phyloP scores from a whole-genome alignment of 257 asterid genomes.

The Solanum virginianum region DNA sequence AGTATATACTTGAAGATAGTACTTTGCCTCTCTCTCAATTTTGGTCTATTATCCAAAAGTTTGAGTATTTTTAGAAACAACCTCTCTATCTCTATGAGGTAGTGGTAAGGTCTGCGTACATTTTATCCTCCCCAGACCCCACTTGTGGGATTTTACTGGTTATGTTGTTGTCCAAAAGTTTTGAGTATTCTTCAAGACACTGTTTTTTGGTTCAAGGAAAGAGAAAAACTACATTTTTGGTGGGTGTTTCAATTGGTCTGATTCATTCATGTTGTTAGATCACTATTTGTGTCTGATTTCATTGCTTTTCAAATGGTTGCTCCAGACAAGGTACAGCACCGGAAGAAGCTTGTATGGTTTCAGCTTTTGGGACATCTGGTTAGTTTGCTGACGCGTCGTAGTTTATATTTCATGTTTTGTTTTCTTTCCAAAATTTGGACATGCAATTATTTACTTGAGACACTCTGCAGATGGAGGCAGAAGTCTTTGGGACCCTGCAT shows the following conservation, averaged over 20 bases:
- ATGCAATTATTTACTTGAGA: not conserved
- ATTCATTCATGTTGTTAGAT: not conserved
- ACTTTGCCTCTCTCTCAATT: not conserved
- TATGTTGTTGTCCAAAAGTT: not conserved
- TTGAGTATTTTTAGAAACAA: not conserved
- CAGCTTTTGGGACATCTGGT: constrained; percentile 77
- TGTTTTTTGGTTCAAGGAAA: not conserved
- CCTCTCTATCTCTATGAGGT: no score
- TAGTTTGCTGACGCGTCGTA: constrained; percentile 7
- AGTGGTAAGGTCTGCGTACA: no score
- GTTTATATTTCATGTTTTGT: not conserved
- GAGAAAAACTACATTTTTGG: not conserved
- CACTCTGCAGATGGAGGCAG: constrained; percentile 59
- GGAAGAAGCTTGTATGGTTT: constrained; percentile 92
- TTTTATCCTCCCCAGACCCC: no score
- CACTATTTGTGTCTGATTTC: not conserved
- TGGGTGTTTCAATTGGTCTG: not conserved
- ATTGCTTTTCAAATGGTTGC: constrained; percentile 6
- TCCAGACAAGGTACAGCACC: constrained; percentile 94
- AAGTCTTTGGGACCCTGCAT: constrained; percentile 74
- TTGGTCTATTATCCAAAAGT: not conserved
- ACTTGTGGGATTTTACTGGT: no score
- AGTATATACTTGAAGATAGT: not conserved
- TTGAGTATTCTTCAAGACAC: not conserved
- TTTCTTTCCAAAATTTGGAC: not conserved